A percentile compares a stretch with the other conserved stretches of the same genome.
Conservation (phyloP, 2,329 filamentous ascomycete species). For the Sclerotinia trifoliorum region DNA sequence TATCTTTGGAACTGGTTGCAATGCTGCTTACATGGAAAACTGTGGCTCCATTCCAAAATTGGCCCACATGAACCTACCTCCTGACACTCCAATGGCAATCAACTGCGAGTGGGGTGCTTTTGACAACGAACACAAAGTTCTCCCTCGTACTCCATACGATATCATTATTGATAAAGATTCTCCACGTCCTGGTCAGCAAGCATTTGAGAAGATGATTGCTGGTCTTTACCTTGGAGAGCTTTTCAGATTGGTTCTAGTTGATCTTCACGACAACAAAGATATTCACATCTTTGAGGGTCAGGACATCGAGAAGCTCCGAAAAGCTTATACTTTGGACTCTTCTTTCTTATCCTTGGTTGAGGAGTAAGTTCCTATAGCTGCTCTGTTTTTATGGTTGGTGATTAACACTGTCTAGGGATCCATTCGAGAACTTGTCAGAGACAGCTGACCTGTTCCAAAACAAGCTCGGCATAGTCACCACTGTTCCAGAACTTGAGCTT, state of each 20-base stretch:
- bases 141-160: conserved; percentile 84
- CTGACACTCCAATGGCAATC: conserved; percentile 85
- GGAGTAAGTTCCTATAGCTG: conserved; percentile 55
- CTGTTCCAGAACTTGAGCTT: conserved; percentile 79
- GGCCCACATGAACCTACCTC: conserved; percentile 81
- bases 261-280: conserved; percentile 76
- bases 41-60: conserved; percentile 91
- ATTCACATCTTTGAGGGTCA: conserved; percentile 79
- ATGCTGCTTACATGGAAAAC: conserved; percentile 97
- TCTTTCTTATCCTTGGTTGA: conserved; percentile 93
- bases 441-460: conserved; percentile 78
- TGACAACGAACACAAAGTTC: conserved; percentile 86
- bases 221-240: conserved; percentile 93
- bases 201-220: conserved; percentile 97
- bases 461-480: conserved; percentile 70
- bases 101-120: conserved; percentile 98
- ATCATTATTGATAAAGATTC: conserved; percentile 86
- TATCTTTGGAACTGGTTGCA: conserved; percentile 98
- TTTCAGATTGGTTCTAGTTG: conserved; percentile 82
- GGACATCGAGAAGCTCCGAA: conserved; percentile 75
- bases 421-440: conserved; percentile 91
- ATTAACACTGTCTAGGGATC: conserved; percentile 60
- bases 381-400: conserved; percentile 30
- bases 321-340: conserved; percentile 85
- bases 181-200: conserved; percentile 88